Percentiles rank a stretch among this genome's conserved stretches.
Conservation (phyloP, 2,329 filamentous ascomycete genomes). For the Xylariaceae sp. region DNA sequence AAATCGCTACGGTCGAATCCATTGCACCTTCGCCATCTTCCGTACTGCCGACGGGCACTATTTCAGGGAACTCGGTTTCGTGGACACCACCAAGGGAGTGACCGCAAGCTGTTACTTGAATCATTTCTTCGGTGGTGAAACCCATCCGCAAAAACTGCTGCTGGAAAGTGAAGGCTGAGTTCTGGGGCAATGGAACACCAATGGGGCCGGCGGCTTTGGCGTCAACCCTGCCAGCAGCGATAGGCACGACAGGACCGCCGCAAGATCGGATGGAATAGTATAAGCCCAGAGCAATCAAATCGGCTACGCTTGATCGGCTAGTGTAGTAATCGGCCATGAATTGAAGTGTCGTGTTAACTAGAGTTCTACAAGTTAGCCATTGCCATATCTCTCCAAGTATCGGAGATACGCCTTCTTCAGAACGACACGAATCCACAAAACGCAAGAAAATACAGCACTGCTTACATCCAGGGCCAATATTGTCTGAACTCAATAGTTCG, state of each 20-base stretch:
- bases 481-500: conserved; percentile 54
- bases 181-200: conserved; percentile 58
- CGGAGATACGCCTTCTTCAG: too few species aligned
- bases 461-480: conserved; percentile 49
- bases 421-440: too few species aligned
- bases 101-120: conserved; percentile 58
- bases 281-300: conserved; percentile 57
- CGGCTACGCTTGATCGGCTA: conserved; percentile 50
- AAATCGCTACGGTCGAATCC: conserved; percentile 47
- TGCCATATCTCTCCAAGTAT: too few species aligned
- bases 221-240: conserved; percentile 54
- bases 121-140: conserved; percentile 56
- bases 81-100: conserved; percentile 62
- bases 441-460: too few species aligned
- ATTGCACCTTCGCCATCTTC: conserved; percentile 44
- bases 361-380: too few species aligned
- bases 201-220: conserved; percentile 44
- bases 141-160: conserved; percentile 58
- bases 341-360: conserved; percentile 47
- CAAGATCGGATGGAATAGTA: conserved; percentile 59
- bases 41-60: conserved; percentile 45
- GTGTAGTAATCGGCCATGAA: conserved; percentile 55
- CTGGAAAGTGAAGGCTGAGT: conserved; percentile 49
- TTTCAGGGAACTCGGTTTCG: conserved; percentile 48
- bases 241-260: conserved; percentile 53